Percentiles rank a stretch among this genome's conserved stretches.
These are phyloP conservation scores for Macrotyloma uniflorum DNA, from an alignment of 306 rosid genomes.

Conservation along the genomic window DNA sequence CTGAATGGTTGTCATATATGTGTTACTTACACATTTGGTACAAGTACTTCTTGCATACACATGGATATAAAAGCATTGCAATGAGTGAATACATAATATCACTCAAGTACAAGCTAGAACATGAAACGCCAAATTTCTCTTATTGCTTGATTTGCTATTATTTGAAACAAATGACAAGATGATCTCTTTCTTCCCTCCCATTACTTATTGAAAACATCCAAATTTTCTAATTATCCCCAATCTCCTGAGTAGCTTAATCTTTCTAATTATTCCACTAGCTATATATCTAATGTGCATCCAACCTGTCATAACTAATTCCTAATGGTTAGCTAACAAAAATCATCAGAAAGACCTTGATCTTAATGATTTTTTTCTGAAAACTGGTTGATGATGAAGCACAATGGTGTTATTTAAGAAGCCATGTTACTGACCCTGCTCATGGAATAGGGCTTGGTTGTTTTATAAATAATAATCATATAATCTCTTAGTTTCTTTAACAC, in stretches of 20 bases:
- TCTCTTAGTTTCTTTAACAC: slow-evolving; percentile 14
- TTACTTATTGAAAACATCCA: neutral
- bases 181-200: neutral
- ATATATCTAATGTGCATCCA: neutral
- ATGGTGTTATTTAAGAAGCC: neutral
- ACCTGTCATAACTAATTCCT: neutral
- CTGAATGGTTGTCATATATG: neutral
- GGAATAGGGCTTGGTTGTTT: neutral
- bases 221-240: neutral
- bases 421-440: neutral
- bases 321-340: neutral
- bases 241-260: neutral
- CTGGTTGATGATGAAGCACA: neutral
- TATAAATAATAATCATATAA: neutral
- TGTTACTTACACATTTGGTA: neutral
- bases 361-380: slow-evolving; percentile 3
- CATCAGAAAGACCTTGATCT: neutral
- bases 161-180: neutral
- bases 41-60: neutral
- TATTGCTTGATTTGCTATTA: neutral
- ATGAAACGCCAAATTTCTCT: neutral
- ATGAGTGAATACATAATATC: neutral
- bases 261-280: neutral
- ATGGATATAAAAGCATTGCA: neutral
- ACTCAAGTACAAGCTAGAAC: neutral